phyloP scores from a whole-genome alignment of 179 eudicot genomes.

The Actinidia arguta region DNA sequence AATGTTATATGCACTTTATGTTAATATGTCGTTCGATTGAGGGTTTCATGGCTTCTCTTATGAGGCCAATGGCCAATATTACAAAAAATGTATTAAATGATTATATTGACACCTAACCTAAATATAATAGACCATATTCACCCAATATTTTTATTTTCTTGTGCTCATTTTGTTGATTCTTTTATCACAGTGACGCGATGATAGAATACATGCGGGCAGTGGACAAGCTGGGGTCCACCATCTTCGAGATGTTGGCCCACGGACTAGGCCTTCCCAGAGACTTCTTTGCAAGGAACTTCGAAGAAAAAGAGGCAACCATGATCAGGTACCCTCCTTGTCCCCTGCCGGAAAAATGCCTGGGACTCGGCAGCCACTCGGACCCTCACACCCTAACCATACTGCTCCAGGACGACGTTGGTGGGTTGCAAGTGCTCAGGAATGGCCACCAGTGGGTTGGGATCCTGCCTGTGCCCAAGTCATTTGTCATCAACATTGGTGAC shows the following conservation, averaged over 20 bases:
- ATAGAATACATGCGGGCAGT: constrained; percentile 19
- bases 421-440: constrained; percentile 42
- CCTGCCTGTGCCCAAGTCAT: constrained; percentile 35
- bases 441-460: constrained; percentile 39
- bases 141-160: not conserved
- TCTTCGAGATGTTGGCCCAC: constrained; percentile 28
- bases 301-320: constrained; percentile 22
- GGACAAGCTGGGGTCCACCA: constrained; percentile 27
- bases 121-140: no score
- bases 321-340: constrained; percentile 30
- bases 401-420: constrained; percentile 53
- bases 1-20: no score
- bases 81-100: no score
- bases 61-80: no score
- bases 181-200: constrained; percentile 18
- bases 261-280: constrained; percentile 25
- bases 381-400: constrained; percentile 43
- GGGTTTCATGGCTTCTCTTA: no score
- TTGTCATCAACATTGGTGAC: constrained; percentile 52
- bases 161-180: not conserved
- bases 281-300: constrained; percentile 25
- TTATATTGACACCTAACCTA: no score
- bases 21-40: no score
- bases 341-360: constrained; percentile 26
- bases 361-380: constrained; percentile 32